phyloP scores from a whole-genome alignment of 306 rosid species.

The Echinosophora koreensis region DNA sequence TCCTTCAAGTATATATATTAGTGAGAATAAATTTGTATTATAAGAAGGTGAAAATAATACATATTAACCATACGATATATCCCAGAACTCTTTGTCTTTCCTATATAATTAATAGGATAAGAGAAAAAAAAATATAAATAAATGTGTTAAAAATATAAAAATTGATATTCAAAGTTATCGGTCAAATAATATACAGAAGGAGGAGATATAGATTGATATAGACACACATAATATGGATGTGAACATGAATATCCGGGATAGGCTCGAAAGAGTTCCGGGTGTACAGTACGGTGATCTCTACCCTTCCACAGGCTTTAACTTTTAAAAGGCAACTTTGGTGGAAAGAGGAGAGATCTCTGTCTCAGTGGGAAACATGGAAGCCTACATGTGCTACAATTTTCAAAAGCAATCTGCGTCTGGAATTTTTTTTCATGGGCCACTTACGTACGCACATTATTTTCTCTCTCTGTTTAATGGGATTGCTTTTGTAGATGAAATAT shows the following conservation, averaged over 20 bases:
- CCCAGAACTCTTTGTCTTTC: no score
- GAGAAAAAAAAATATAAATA: no score
- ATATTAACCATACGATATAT: no score
- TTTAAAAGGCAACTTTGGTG: conserved; percentile 44
- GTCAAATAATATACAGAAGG: no score
- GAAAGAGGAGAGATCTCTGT: conserved; percentile 42
- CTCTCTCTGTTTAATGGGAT: not conserved
- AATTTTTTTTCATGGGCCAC: conserved; percentile 45
- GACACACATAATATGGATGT: not conserved
- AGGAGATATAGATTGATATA: no score
- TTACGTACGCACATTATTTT: no score
- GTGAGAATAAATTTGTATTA: no score
- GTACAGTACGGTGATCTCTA: not conserved
- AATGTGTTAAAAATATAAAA: no score
- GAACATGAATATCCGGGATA: not conserved
- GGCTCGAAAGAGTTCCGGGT: not conserved
- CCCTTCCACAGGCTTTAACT: conserved; percentile 35
- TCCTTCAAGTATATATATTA: no score
- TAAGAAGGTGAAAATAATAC: no score
- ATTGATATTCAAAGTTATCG: no score
- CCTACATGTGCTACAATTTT: conserved; percentile 48
- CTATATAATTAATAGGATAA: no score
- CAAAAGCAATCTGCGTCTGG: conserved; percentile 37
- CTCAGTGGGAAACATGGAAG: conserved; percentile 58
- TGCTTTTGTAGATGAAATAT: conserved; percentile 14